Percentiles rank a stretch among this genome's conserved stretches.
Conservation (phyloP, 805 yeast genomes). For the Alloascoidea hylecoeti region DNA sequence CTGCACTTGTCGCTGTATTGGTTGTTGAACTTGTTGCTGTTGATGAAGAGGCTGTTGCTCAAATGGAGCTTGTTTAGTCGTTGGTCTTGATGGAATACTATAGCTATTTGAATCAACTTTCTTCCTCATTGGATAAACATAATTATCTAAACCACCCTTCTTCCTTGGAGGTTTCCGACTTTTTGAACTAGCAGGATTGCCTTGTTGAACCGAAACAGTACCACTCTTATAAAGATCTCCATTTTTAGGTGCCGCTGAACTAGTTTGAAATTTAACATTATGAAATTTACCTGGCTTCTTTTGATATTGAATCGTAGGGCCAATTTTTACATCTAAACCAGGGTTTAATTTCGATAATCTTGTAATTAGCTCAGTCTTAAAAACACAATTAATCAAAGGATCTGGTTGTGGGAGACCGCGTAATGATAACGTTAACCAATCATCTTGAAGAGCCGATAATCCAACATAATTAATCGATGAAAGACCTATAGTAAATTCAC, state of each 20-base stretch:
- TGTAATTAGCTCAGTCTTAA: conserved; percentile 82
- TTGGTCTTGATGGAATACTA: conserved; percentile 7
- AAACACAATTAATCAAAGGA: conserved; percentile 60
- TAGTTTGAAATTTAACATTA: conserved; percentile 52
- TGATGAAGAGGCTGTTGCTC: conserved; percentile 7
- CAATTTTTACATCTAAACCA: conserved; percentile 48
- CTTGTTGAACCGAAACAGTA: conserved; percentile 66
- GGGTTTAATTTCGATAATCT: conserved; percentile 51
- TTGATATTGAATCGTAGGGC: conserved; percentile 63
- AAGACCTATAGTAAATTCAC: conserved; percentile 53
- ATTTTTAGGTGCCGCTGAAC: conserved; percentile 45
- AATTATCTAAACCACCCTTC: conserved; percentile 10
- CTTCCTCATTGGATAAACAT: conserved; percentile 11
- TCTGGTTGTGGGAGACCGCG: conserved; percentile 50
- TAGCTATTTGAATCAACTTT: conserved; percentile 5
- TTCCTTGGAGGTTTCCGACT: conserved; percentile 68
- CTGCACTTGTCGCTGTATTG: conserved; percentile 4
- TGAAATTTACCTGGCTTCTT: conserved; percentile 82
- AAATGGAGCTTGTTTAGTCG: conserved; percentile 4
- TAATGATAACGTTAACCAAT: conserved; percentile 72
- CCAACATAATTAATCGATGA: conserved; percentile 45
- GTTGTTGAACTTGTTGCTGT: conserved; percentile 16
- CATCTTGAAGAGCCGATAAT: conserved; percentile 71
- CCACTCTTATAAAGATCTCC: conserved; percentile 82
- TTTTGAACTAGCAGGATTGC: conserved; percentile 59